Conservation (phyloP, 495 filamentous ascomycete species). For the Tuber calosporum region DNA sequence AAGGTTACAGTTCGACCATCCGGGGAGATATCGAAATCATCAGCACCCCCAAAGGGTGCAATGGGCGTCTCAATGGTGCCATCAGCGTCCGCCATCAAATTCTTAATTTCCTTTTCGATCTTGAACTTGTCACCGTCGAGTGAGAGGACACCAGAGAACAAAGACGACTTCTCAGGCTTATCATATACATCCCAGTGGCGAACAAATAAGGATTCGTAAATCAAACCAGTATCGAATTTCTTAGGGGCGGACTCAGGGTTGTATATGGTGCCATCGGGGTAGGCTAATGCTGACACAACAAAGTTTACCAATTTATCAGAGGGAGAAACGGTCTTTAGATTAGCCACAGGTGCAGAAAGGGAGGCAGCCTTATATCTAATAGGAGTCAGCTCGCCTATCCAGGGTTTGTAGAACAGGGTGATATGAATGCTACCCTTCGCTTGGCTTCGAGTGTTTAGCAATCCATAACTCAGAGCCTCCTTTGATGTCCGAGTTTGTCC, state of each 20-base stretch:
- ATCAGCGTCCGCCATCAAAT: slow-evolving; percentile 50
- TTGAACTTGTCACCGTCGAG: slow-evolving; percentile 46
- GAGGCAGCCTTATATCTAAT: slow-evolving; percentile 55
- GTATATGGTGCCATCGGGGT: slow-evolving; percentile 55
- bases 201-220: slow-evolving; percentile 65
- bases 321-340: slow-evolving; percentile 62
- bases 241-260: slow-evolving; percentile 54
- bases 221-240: slow-evolving; percentile 53
- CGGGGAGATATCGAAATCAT: slow-evolving; percentile 53
- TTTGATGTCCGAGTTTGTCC: slow-evolving; percentile 30
- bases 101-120: slow-evolving; percentile 48
- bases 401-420: slow-evolving; percentile 17
- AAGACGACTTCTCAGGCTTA: slow-evolving; percentile 59
- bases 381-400: not conserved
- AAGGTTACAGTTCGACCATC: slow-evolving; percentile 59
- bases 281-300: slow-evolving; percentile 57
- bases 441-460: slow-evolving; percentile 52
- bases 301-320: slow-evolving; percentile 61
- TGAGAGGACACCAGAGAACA: slow-evolving; percentile 65
- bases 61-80: slow-evolving; percentile 57
- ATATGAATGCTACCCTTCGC: slow-evolving; percentile 43
- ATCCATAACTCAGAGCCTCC: slow-evolving; percentile 53
- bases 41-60: slow-evolving; percentile 51
- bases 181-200: slow-evolving; percentile 72
- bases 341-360: slow-evolving; percentile 61